Percentiles rank a stretch among this genome's conserved stretches.
Conservation (phyloP, 176 grass and related monocot species). For the Hyparrhenia diplandra region DNA sequence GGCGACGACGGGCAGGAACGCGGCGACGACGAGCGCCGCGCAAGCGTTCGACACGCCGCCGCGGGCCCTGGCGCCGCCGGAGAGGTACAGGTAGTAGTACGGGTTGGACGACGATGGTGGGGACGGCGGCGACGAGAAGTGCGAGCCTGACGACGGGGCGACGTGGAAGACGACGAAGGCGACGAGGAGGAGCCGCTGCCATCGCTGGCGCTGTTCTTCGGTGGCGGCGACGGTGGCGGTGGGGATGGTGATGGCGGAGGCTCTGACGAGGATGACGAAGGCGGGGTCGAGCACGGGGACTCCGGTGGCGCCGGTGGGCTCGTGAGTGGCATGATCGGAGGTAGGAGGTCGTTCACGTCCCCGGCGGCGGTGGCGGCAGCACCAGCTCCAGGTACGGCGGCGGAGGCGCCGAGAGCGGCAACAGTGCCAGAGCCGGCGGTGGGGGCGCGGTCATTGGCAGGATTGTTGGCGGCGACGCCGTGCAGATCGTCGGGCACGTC, state of each 20-base stretch:
- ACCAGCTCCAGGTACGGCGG: conserved; percentile 45
- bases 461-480: conserved; percentile 47
- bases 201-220: not conserved
- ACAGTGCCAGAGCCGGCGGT: conserved; percentile 17
- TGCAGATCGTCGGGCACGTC: conserved; percentile 57
- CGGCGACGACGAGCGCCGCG: not conserved
- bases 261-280: not conserved
- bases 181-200: not conserved
- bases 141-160: conserved; percentile 25
- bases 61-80: conserved; percentile 21
- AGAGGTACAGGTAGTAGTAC: conserved; percentile 83
- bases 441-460: conserved; percentile 8
- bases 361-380: conserved; percentile 25
- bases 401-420: conserved; percentile 23
- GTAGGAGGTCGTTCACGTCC: not conserved
- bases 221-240: not conserved
- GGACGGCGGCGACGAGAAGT: conserved; percentile 41
- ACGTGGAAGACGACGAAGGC: not conserved
- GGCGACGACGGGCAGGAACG: conserved; percentile 16
- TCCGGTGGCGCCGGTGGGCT: conserved; percentile 2
- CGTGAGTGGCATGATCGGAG: not conserved
- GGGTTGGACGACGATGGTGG: conserved; percentile 47
- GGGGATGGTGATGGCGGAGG: not conserved
- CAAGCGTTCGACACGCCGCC: conserved; percentile 16
- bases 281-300: not conserved